These are phyloP conservation scores for Sistotremastrum niveocremeum DNA, from an alignment of 768 basidiomycete genomes.

Conservation along the genomic window DNA sequence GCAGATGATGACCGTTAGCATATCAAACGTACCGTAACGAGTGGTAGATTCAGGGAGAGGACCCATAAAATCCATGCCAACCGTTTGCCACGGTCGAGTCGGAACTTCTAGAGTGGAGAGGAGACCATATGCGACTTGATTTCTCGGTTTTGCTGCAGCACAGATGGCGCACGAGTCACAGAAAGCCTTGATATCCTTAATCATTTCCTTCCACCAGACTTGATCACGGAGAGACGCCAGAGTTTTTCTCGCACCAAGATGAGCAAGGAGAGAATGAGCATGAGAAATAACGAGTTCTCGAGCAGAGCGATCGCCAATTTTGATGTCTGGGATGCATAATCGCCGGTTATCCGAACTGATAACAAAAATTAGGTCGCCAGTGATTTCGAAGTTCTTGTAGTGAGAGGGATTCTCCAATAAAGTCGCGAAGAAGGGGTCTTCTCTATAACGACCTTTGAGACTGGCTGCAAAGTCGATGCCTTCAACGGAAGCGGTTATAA, in stretches of 20 bases:
- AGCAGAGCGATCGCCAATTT: constrained; percentile 7
- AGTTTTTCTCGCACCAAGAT: constrained; percentile 23
- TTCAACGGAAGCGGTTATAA: neutral
- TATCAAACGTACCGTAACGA: constrained; percentile 12
- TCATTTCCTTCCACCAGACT: constrained; percentile 29
- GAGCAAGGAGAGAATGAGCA: constrained; percentile 26
- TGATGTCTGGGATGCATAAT: constrained; percentile 20
- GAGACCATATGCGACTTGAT: constrained; percentile 14
- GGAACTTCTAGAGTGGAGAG: constrained; percentile 14
- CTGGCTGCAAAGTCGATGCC: constrained; percentile 5
- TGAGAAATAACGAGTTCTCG: constrained; percentile 22
- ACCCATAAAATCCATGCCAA: constrained; percentile 17
- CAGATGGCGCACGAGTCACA: constrained; percentile 16
- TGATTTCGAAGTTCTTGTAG: constrained; percentile 14
- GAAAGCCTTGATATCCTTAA: constrained; percentile 12
- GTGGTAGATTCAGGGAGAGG: constrained; percentile 13
- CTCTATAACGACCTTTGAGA: constrained; percentile 8
- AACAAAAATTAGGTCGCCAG: constrained; percentile 13
- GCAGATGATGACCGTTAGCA: constrained; percentile 14
- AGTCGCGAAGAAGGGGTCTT: constrained; percentile 14
- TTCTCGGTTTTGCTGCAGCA: constrained; percentile 8
- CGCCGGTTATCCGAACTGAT: neutral
- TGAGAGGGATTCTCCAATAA: constrained; percentile 9
- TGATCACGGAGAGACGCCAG: constrained; percentile 18
- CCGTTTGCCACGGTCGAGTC: constrained; percentile 12